Conservation (phyloP, 352 stramenopile genomes). For the Peronospora tabacina region DNA sequence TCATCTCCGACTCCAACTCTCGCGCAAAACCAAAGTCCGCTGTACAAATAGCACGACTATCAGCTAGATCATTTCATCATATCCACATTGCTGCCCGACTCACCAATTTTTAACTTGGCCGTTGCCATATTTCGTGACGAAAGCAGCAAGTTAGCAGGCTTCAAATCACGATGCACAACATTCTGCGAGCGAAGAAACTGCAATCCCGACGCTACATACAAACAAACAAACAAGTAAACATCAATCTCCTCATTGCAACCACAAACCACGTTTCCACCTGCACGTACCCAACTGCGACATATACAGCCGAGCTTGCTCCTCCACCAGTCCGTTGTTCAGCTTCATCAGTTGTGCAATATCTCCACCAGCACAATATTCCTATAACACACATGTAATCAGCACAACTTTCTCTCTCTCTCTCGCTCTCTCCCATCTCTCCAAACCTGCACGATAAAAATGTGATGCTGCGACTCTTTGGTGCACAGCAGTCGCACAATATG, state of each 20-base stretch:
- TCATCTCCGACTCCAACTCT: conserved; percentile 55
- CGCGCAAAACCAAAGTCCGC: conserved; percentile 72
- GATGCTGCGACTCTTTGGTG: conserved; percentile 73
- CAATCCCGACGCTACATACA: conserved; percentile 58
- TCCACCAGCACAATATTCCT: conserved; percentile 76
- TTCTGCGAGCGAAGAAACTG: conserved; percentile 72
- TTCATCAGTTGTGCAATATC: conserved; percentile 75
- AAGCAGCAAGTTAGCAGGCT: conserved; percentile 66
- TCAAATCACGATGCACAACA: conserved; percentile 70
- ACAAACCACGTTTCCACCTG: background rate
- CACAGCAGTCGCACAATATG: conserved; percentile 75
- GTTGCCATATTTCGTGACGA: conserved; percentile 56
- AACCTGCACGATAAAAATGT: conserved; percentile 80
- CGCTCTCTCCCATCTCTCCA: background rate
- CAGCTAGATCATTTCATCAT: conserved; percentile 18
- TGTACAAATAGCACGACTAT: conserved; percentile 15
- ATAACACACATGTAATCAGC: conserved; percentile 2
- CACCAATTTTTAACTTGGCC: conserved; percentile 75
- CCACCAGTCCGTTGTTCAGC: conserved; percentile 41
- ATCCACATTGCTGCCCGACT: background rate
- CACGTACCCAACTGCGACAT: conserved; percentile 67
- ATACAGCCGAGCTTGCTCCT: conserved; percentile 65
- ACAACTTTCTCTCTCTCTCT: background rate
- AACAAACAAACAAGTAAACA: background rate
- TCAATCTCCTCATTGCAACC: background rate